Percentiles rank a stretch among this genome's conserved stretches.
Conservation (phyloP, 495 filamentous ascomycete genomes). For the Pyrenula aspistea region DNA sequence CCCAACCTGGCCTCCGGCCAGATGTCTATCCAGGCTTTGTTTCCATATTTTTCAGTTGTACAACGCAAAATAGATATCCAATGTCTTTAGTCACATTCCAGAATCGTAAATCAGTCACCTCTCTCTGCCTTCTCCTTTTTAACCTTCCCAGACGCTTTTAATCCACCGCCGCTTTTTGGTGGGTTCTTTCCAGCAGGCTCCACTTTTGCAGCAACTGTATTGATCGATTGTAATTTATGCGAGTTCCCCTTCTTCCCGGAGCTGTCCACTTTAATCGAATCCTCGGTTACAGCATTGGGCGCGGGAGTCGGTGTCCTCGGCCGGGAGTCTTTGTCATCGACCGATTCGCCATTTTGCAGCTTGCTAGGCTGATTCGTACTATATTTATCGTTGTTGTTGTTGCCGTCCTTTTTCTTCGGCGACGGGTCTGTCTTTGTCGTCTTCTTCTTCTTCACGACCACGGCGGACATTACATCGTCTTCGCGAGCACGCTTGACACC, state of each 20-base stretch:
- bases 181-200: neutral
- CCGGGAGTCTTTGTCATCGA: neutral
- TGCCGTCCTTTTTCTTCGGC: neutral
- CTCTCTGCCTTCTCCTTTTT: neutral
- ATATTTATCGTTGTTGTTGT: neutral
- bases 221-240: neutral
- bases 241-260: neutral
- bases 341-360: neutral
- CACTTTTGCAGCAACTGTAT: neutral
- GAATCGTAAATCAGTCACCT: neutral
- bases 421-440: slow-evolving; percentile 8
- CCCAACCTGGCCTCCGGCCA: no score
- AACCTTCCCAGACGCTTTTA: neutral
- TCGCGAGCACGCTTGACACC: neutral
- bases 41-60: no score
- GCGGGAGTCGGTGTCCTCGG: neutral
- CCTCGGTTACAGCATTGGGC: neutral
- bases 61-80: no score
- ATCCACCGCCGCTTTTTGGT: neutral
- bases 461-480: neutral
- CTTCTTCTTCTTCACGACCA: slow-evolving; percentile 40
- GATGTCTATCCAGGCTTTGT: no score
- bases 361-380: neutral
- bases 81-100: no score
- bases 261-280: neutral